phyloP scores from a whole-genome alignment of 2,329 filamentous ascomycete genomes.

The Onygenales sp. region DNA sequence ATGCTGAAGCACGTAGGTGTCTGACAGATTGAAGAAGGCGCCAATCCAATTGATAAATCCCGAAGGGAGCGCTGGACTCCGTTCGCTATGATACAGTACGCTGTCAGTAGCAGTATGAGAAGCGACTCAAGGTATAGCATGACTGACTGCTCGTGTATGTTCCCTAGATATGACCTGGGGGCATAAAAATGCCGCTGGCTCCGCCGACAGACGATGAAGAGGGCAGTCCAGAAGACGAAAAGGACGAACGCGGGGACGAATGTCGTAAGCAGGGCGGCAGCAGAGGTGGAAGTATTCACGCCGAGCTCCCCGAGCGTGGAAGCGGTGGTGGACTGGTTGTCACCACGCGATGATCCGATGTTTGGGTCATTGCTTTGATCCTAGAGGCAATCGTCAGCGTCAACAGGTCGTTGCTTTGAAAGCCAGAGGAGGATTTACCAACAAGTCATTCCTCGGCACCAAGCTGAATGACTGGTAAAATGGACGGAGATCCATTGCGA shows the following conservation, averaged over 20 bases:
- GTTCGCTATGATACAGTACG: constrained; percentile 23
- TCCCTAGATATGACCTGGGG: constrained; percentile 33
- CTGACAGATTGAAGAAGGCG: constrained; percentile 47
- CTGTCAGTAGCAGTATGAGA: background rate
- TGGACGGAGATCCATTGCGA: no score
- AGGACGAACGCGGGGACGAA: constrained; percentile 38
- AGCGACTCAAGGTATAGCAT: background rate
- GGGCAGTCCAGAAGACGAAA: constrained; percentile 32
- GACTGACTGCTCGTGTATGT: constrained; percentile 31
- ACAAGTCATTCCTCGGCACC: no score
- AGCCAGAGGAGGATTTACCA: no score
- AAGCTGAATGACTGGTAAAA: no score
- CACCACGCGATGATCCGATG: constrained; percentile 30
- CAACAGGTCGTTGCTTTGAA: background rate
- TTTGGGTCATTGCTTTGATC: constrained; percentile 32
- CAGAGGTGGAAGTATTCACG: constrained; percentile 36
- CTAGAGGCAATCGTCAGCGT: constrained; percentile 14
- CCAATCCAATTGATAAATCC: constrained; percentile 47
- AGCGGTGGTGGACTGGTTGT: constrained; percentile 26
- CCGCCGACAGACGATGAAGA: constrained; percentile 39
- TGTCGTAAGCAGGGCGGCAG: constrained; percentile 40
- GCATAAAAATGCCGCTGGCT: constrained; percentile 38
- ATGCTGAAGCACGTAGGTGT: constrained; percentile 78
- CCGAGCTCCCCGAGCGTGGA: constrained; percentile 22
- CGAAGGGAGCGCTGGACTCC: constrained; percentile 37